Conservation (phyloP, 2,329 filamentous ascomycete species). For the Aspergillus sp. region DNA sequence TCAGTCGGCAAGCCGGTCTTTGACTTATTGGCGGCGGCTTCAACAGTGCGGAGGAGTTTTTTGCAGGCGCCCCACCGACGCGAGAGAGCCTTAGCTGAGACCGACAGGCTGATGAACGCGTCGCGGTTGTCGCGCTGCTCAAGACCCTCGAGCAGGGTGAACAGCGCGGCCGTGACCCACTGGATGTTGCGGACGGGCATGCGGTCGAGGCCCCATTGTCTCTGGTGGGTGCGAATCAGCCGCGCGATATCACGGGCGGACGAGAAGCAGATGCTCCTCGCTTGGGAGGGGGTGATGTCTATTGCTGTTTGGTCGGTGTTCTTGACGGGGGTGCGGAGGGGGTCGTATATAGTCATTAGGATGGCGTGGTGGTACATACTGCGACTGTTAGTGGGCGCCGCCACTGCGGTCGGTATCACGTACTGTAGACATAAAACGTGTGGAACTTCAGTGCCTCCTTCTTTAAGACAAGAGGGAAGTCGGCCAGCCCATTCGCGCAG, state of each 20-base stretch:
- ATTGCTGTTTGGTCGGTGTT: background rate
- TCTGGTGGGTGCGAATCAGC: constrained; percentile 25
- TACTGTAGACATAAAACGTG: constrained; percentile 25
- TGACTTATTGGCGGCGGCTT: constrained; percentile 19
- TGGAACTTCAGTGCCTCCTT: constrained; percentile 12
- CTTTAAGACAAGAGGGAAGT: constrained; percentile 14
- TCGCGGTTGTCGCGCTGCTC: constrained; percentile 19
- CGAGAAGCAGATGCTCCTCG: constrained; percentile 20
- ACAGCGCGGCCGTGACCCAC: constrained; percentile 28
- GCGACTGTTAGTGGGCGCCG: constrained; percentile 2
- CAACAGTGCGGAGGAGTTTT: constrained; percentile 11
- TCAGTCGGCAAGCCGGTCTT: constrained; percentile 20
- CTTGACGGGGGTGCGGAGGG: constrained; percentile 10
- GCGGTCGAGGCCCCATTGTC: constrained; percentile 30
- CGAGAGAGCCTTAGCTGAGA: constrained; percentile 23
- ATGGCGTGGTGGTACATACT: constrained; percentile 41
- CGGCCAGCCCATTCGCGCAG: constrained; percentile 16
- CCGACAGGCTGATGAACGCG: constrained; percentile 25
- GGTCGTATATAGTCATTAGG: constrained; percentile 32
- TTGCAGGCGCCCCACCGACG: constrained; percentile 20
- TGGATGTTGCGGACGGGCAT: constrained; percentile 31
- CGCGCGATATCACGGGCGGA: constrained; percentile 26
- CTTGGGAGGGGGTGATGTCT: constrained; percentile 6
- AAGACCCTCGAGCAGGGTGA: constrained; percentile 25
- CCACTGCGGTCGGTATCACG: constrained; percentile 1